Conservation (phyloP, 352 stramenopile species). For the Achlya hypogyna region DNA sequence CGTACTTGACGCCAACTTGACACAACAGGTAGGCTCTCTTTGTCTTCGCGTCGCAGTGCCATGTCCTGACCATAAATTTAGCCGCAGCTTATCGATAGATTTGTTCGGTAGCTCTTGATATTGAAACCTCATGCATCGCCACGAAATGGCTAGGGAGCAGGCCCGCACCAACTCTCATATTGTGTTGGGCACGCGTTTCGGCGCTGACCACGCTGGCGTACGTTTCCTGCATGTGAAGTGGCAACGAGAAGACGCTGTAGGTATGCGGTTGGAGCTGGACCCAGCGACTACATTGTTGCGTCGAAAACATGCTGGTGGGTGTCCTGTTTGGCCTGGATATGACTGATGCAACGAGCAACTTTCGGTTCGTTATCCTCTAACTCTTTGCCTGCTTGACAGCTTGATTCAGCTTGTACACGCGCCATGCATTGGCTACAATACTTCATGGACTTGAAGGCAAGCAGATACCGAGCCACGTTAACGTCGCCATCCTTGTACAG, state of each 20-base stretch:
- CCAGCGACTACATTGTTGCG: not conserved
- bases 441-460: not conserved
- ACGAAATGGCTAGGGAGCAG: not conserved
- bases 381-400: not conserved
- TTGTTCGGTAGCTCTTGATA: not conserved
- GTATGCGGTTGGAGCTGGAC: not conserved
- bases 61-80: not conserved
- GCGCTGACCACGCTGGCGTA: not conserved
- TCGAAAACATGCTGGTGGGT: not conserved
- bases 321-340: not conserved
- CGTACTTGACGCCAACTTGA: slow-evolving; percentile 98
- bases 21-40: slow-evolving; percentile 81
- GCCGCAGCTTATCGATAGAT: not conserved
- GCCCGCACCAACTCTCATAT: not conserved
- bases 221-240: not conserved
- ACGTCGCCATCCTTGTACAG: not conserved
- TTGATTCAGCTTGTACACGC: not conserved
- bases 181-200: not conserved
- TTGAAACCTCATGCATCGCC: not conserved
- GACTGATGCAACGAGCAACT: not conserved
- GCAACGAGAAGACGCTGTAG: not conserved
- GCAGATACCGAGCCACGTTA: not conserved
- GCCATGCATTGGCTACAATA: not conserved
- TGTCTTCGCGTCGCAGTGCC: not conserved
- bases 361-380: not conserved